Conservation (phyloP, 805 yeast genomes). For the Candida coquimbonensis region DNA sequence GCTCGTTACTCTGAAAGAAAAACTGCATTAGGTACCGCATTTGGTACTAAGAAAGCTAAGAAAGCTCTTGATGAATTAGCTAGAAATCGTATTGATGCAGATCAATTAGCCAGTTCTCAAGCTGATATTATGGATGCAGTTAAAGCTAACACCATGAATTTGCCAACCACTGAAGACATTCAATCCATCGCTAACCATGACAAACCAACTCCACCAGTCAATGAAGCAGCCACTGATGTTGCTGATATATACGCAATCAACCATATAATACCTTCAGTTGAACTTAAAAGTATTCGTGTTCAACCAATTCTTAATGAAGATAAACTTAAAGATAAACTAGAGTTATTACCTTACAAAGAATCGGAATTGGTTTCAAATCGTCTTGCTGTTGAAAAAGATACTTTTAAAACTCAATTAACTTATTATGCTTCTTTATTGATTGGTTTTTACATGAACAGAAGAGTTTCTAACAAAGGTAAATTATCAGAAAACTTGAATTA, state of each 20-base stretch:
- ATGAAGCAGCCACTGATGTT: constrained; percentile 72
- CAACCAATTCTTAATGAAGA: constrained; percentile 51
- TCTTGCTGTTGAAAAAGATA: constrained; percentile 37
- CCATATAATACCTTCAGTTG: constrained; percentile 62
- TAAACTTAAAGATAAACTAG: constrained; percentile 43
- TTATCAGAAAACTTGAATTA: constrained; percentile 55
- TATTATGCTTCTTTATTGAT: constrained; percentile 74
- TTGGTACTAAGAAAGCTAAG: constrained; percentile 95
- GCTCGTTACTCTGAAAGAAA: constrained; percentile 51
- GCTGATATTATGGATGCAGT: constrained; percentile 79
- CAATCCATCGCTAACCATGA: constrained; percentile 49
- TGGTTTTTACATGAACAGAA: constrained; percentile 72
- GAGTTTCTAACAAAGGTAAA: constrained; percentile 51
- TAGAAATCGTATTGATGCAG: constrained; percentile 82
- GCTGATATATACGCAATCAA: constrained; percentile 76
- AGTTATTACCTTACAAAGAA: constrained; percentile 53
- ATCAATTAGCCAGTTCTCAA: constrained; percentile 65
- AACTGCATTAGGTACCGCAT: constrained; percentile 86
- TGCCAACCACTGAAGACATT: constrained; percentile 69
- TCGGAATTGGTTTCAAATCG: constrained; percentile 47
- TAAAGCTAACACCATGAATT: constrained; percentile 54
- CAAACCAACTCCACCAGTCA: constrained; percentile 77
- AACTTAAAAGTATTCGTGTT: constrained; percentile 57
- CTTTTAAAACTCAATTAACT: constrained; percentile 58
- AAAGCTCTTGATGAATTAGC: constrained; percentile 77